Percentiles rank a stretch among this genome's conserved stretches.
Evolutionary conservation across 805 yeast genomes (phyloP).

Genomic region (Lachancea meyersii): DNA sequence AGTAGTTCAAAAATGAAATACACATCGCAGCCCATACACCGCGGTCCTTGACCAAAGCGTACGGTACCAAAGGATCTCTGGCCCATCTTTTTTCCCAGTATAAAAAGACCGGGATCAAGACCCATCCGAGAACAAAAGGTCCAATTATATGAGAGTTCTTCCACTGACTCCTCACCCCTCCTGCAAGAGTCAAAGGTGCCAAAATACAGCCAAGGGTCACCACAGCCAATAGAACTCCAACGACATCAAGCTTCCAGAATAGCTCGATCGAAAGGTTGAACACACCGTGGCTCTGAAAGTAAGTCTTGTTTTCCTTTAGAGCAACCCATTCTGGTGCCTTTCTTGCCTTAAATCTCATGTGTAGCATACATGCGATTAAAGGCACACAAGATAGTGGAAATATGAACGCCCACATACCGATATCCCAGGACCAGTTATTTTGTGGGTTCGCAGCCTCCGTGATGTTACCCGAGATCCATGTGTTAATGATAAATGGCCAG

Average conservation of each 20-base stretch:
- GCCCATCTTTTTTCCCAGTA: slow-evolving; percentile 56
- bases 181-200: slow-evolving; percentile 71
- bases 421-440: slow-evolving; percentile 61
- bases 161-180: slow-evolving; percentile 56
- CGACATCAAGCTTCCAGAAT: slow-evolving; percentile 60
- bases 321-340: slow-evolving; percentile 46
- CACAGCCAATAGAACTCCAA: slow-evolving; percentile 53
- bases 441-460: slow-evolving; percentile 33
- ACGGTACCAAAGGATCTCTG: slow-evolving; percentile 58
- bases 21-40: slow-evolving; percentile 68
- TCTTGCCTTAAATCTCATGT: slow-evolving; percentile 51
- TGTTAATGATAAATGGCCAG: slow-evolving; percentile 66
- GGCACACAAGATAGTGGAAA: slow-evolving; percentile 65
- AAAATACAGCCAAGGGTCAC: slow-evolving; percentile 57
- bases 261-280: slow-evolving; percentile 32
- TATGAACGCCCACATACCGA: slow-evolving; percentile 76
- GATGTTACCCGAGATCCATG: slow-evolving; percentile 69
- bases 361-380: slow-evolving; percentile 44
- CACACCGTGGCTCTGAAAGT: slow-evolving; percentile 35
- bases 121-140: slow-evolving; percentile 63
- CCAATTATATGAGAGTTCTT: slow-evolving; percentile 53
- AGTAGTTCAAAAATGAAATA: slow-evolving; percentile 52
- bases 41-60: slow-evolving; percentile 52
- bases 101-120: slow-evolving; percentile 50
- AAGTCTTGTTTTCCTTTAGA: slow-evolving; percentile 37